Evolutionary conservation across 2,329 filamentous ascomycete genomes (phyloP).

Genomic region (Penicillium sp.): DNA sequence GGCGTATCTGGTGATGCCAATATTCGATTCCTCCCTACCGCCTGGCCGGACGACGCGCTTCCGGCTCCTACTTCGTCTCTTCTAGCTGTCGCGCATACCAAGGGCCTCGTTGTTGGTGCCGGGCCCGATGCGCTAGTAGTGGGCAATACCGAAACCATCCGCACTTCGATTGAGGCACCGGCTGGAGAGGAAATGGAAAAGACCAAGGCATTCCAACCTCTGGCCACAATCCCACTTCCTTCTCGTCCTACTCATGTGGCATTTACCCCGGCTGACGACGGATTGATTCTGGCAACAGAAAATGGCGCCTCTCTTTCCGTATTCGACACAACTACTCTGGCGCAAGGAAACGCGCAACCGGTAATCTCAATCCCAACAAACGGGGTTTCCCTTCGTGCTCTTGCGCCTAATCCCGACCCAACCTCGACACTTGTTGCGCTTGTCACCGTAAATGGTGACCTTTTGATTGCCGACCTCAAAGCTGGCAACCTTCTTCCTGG

Average conservation of each 20-base stretch:
- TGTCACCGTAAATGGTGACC: conserved; percentile 75
- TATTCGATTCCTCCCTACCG: conserved; percentile 72
- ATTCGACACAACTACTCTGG: conserved; percentile 72
- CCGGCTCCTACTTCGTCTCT: conserved; percentile 80
- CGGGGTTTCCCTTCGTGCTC: conserved; percentile 68
- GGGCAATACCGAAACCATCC: conserved; percentile 73
- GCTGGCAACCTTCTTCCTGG: conserved; percentile 60
- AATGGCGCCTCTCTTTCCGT: conserved; percentile 78
- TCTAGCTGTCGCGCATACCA: conserved; percentile 76
- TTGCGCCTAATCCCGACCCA: conserved; percentile 77
- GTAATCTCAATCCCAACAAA: conserved; percentile 77
- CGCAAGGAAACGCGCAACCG: conserved; percentile 66
- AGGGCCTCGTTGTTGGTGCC: conserved; percentile 82
- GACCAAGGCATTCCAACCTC: conserved; percentile 69
- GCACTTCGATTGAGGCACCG: conserved; percentile 69
- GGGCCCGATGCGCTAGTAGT: conserved; percentile 78
- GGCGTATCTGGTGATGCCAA: conserved; percentile 79
- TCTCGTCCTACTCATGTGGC: conserved; percentile 81
- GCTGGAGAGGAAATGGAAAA: conserved; percentile 60
- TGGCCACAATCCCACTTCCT: conserved; percentile 71
- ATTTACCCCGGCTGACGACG: conserved; percentile 87
- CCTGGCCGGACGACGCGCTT: conserved; percentile 70
- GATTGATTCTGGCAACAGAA: conserved; percentile 80
- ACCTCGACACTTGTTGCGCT: conserved; percentile 71
- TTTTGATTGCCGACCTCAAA: conserved; percentile 81